Base-by-base conservation (phyloP, 2,329 filamentous ascomycete genomes). In the Exophiala oligosperma region DNA sequence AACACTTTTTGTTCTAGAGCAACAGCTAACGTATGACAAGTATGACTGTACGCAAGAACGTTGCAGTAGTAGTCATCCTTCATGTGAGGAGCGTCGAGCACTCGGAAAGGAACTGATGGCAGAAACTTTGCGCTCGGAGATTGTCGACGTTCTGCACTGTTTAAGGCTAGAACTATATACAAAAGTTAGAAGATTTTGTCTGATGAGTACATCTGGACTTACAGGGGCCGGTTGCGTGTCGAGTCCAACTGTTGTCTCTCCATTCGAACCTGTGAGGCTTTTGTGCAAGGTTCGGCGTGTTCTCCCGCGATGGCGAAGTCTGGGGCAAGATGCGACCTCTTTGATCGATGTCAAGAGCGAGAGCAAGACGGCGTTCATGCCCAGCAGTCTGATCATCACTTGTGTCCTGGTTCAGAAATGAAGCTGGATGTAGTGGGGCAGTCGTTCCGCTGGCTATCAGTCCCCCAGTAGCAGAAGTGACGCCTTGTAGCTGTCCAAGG, bases 41-140 rank as follows among this genome's bases (percentile, higher is more conserved):
- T 89, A 41, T 82, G 73, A 0, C 89, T 96, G 72, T 96, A 97
- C 8, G 94, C 91, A 54, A 99, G 80, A 2, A 92, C 81, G 0
- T 92, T 94, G 74, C 92, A 97, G 72, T 99, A 99, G 72, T 92
- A 99, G 73, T 99, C 93, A 68, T 97, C 92, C 56, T 91, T 86
- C n/a, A 97, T 79, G 52, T 86, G 84, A 2, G 92, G 92, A 7
- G 93, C 93, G 74, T 97, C 91, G 4, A 99, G 81, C 5, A 97
- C 89, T 75, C 89, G 90, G 76, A 95, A 95, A 4, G 92, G 90
- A 17, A 89, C 82, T 6, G 82, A 80, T 38, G 91, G 89, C 43
- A 94, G 78, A 37, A 78, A 73, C 54, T 81, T 77, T 56, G 69
- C 61, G 44, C 60, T 59, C 40, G 26, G 28, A 12, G 41, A 24